Evolutionary conservation across 371 early-diverging fungal species (phyloP).

Genomic region (Rhizopus microsporus): DNA sequence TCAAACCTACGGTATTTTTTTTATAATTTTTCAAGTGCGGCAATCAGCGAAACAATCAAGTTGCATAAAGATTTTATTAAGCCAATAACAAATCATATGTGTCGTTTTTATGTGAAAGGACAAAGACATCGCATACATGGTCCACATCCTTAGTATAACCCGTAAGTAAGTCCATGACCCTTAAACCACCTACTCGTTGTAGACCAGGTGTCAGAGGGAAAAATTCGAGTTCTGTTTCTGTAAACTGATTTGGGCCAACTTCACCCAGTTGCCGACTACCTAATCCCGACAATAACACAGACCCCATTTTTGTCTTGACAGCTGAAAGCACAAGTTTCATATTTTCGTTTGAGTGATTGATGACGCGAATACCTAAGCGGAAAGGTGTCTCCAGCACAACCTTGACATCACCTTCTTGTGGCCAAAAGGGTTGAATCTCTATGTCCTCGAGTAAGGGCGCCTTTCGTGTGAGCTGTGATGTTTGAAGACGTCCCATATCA

Average conservation of each 20-base stretch:
- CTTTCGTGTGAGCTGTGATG: constrained; percentile 89
- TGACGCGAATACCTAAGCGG: constrained; percentile 56
- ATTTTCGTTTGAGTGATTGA: constrained; percentile 59
- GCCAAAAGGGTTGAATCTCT: constrained; percentile 65
- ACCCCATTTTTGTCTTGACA: constrained; percentile 78
- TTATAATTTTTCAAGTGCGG: too few species aligned
- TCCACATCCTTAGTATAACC: constrained; percentile 74
- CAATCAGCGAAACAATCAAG: too few species aligned
- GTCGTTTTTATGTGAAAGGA: constrained; percentile 26
- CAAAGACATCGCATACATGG: constrained; percentile 68
- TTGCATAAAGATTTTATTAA: constrained; percentile 1
- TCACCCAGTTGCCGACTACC: constrained; percentile 67
- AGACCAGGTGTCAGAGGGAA: constrained; percentile 84
- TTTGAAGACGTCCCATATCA: constrained; percentile 88
- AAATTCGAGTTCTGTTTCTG: constrained; percentile 74
- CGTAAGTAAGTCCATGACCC: constrained; percentile 62
- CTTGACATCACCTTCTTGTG: constrained; percentile 17
- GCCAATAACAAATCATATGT: background rate
- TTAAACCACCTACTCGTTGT: constrained; percentile 82
- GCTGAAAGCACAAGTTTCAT: constrained; percentile 70
- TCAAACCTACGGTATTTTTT: background rate
- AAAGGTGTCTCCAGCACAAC: constrained; percentile 69
- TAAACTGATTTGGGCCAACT: constrained; percentile 58
- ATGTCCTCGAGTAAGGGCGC: constrained; percentile 76
- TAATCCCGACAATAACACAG: constrained; percentile 78